Conservation (phyloP, 305 asterid genomes). For the Fraxinus xanthoxyloides region DNA sequence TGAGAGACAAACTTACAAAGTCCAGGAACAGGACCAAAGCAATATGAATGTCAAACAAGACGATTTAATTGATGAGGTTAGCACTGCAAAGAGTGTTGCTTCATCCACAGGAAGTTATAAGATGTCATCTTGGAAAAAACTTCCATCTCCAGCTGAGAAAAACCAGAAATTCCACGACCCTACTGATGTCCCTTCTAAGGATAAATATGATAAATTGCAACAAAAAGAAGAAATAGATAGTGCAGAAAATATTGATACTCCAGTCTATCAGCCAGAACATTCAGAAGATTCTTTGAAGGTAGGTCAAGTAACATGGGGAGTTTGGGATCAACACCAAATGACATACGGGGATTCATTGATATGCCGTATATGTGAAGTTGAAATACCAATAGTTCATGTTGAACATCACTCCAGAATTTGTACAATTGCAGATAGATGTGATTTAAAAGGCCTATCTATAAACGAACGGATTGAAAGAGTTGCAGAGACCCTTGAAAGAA, state of each 20-base stretch:
- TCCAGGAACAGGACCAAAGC: slow-evolving; percentile 38
- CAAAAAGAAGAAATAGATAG: slow-evolving; percentile 38
- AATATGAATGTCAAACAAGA: slow-evolving; percentile 35
- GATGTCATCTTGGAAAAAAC: slow-evolving; percentile 98
- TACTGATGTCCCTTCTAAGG: slow-evolving; percentile 45
- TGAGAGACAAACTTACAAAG: slow-evolving; percentile 35
- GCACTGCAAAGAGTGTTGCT: slow-evolving; percentile 67
- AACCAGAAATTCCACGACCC: slow-evolving; percentile 48
- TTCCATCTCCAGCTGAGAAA: slow-evolving; percentile 79
- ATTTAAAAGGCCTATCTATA: slow-evolving; percentile 84
- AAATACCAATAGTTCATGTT: slow-evolving; percentile 90
- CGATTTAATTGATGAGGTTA: slow-evolving; percentile 56
- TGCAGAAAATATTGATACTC: slow-evolving; percentile 41
- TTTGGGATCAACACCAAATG: slow-evolving; percentile 76
- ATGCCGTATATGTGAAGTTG: slow-evolving; percentile 98
- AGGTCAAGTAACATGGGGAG: slow-evolving; percentile 59
- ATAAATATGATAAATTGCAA: slow-evolving; percentile 39
- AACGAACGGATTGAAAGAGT: slow-evolving; percentile 89
- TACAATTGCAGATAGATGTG: slow-evolving; percentile 95
- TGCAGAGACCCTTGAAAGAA: slow-evolving; percentile 80
- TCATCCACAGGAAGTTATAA: slow-evolving; percentile 71
- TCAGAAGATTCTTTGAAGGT: slow-evolving; percentile 50
- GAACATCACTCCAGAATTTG: slow-evolving; percentile 97
- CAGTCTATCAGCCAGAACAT: slow-evolving; percentile 38
- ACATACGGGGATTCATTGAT: slow-evolving; percentile 84